These are phyloP conservation scores for Aspergillus carlsbadensis DNA, from an alignment of 495 filamentous ascomycete species.

Conservation along the genomic window DNA sequence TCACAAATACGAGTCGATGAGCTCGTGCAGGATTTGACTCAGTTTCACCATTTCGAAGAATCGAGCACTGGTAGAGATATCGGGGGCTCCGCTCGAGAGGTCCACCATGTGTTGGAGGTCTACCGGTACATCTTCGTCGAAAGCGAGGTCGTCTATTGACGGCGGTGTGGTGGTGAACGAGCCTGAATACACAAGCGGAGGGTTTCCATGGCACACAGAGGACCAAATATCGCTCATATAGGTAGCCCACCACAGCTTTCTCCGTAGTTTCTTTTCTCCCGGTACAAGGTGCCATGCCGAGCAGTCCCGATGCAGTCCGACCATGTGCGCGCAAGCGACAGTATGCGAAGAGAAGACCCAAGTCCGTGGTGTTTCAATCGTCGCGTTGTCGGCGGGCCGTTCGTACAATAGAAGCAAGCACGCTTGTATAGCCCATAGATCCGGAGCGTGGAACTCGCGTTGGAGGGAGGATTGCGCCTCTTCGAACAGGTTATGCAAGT, in stretches of 20 bases:
- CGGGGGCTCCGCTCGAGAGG: neutral
- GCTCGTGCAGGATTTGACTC: neutral
- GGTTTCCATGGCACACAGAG: slow-evolving; percentile 5
- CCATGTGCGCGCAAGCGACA: slow-evolving; percentile 5
- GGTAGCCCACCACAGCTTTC: slow-evolving; percentile 6
- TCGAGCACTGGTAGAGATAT: slow-evolving; percentile 7
- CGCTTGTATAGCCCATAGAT: slow-evolving; percentile 4
- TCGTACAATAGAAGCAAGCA: slow-evolving; percentile 5
- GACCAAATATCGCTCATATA: slow-evolving; percentile 9
- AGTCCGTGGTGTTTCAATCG: slow-evolving; percentile 6
- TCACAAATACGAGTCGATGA: slow-evolving; percentile 5
- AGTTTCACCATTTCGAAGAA: slow-evolving; percentile 9
- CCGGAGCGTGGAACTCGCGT: slow-evolving; percentile 4
- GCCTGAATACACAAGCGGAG: slow-evolving; percentile 1
- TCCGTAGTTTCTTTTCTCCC: slow-evolving; percentile 2
- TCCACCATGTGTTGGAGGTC: slow-evolving; percentile 4
- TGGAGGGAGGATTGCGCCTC: slow-evolving; percentile 4
- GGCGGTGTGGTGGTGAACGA: slow-evolving; percentile 1
- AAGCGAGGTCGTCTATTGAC: neutral
- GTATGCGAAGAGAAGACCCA: slow-evolving; percentile 3
- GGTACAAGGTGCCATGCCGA: slow-evolving; percentile 1
- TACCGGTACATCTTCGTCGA: slow-evolving; percentile 3
- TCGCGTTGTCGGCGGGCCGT: slow-evolving; percentile 6
- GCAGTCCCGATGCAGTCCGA: slow-evolving; percentile 1
- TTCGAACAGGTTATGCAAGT: slow-evolving; percentile 6